Evolutionary conservation across 2,329 filamentous ascomycete genomes (phyloP).

Genomic region (Diatrype stigma): DNA sequence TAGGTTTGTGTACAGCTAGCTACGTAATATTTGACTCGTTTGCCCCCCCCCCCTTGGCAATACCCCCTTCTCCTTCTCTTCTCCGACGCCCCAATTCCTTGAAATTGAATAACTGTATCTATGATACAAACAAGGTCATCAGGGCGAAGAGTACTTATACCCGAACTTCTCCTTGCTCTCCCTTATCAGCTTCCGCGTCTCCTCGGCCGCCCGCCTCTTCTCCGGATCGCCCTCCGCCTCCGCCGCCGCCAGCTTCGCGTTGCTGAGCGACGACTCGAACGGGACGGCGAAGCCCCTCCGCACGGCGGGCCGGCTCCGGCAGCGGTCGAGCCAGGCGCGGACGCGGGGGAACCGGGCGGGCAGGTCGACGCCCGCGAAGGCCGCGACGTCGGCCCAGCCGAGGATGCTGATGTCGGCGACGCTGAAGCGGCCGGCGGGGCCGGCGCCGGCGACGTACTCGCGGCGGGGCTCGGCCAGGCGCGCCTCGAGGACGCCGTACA

Average conservation of each 20-base stretch:
- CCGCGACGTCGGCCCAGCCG: slow-evolving; percentile 61
- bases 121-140: too few species aligned
- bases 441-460: slow-evolving; percentile 51
- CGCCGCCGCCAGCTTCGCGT: slow-evolving; percentile 35
- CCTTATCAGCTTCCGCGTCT: slow-evolving; percentile 29
- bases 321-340: slow-evolving; percentile 62
- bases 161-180: slow-evolving; percentile 42
- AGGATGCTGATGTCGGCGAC: slow-evolving; percentile 70
- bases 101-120: too few species aligned
- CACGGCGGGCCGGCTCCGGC: slow-evolving; percentile 55
- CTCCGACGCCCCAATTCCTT: too few species aligned
- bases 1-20: too few species aligned
- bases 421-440: slow-evolving; percentile 49
- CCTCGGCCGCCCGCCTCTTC: slow-evolving; percentile 39
- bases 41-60: too few species aligned
- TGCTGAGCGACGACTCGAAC: slow-evolving; percentile 32
- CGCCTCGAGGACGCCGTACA: slow-evolving; percentile 68
- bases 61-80: too few species aligned
- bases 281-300: slow-evolving; percentile 63
- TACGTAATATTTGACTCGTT: too few species aligned
- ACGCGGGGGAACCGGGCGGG: slow-evolving; percentile 58
- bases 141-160: slow-evolving; percentile 44
- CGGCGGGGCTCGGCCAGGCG: slow-evolving; percentile 49
- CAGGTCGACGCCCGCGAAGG: slow-evolving; percentile 60
- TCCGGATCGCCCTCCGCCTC: slow-evolving; percentile 43